Evolutionary conservation across 2,329 filamentous ascomycete species (phyloP).

Genomic region (Cladosporium sp.): DNA sequence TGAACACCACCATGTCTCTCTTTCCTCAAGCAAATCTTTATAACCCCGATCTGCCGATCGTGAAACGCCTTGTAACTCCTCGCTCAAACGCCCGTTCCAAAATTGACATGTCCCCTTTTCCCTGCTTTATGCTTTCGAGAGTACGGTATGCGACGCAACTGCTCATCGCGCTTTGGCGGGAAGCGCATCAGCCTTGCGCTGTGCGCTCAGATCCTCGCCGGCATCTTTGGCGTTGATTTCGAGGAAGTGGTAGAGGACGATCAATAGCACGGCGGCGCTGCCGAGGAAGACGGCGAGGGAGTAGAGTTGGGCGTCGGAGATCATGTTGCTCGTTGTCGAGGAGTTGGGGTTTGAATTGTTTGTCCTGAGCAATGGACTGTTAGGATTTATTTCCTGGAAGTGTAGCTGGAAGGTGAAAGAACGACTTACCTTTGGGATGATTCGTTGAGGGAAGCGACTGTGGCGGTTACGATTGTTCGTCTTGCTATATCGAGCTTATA

Average conservation of each 20-base stretch:
- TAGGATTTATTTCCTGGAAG: background rate
- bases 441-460: background rate
- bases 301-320: constrained; percentile 90
- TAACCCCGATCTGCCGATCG: background rate
- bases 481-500: background rate
- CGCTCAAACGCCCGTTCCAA: constrained; percentile 17
- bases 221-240: constrained; percentile 80
- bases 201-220: constrained; percentile 26
- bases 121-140: background rate
- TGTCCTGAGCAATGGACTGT: background rate
- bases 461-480: constrained; percentile 6
- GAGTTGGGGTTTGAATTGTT: constrained; percentile 13
- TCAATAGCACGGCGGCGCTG: constrained; percentile 83
- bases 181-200: constrained; percentile 36
- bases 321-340: constrained; percentile 66
- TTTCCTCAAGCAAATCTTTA: background rate
- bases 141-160: background rate
- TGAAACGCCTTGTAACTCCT: constrained; percentile 14
- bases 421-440: background rate
- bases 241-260: constrained; percentile 93
- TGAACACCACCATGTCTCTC: background rate
- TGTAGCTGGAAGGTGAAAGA: background rate
- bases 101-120: background rate
- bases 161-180: constrained; percentile 31
- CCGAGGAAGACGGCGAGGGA: constrained; percentile 90